phyloP scores from a whole-genome alignment of 768 basidiomycete genomes.

The Gelatoporia subvermispora region DNA sequence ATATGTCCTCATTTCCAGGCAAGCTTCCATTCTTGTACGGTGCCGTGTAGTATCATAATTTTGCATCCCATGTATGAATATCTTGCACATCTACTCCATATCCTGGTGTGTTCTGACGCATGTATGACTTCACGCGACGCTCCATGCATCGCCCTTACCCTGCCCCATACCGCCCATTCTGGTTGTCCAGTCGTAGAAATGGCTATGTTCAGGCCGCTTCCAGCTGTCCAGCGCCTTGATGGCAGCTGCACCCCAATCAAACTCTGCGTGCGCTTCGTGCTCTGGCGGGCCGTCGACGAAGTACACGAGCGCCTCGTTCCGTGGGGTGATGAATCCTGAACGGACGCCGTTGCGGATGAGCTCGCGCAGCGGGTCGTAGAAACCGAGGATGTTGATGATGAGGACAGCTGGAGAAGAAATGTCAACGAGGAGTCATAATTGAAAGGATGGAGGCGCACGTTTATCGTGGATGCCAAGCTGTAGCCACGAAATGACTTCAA shows the following conservation, averaged over 20 bases:
- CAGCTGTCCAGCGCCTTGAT: conserved; percentile 61
- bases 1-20: too few relatives aligned
- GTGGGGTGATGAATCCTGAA: conserved; percentile 68
- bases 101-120: too few relatives aligned
- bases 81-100: too few relatives aligned
- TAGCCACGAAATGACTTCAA: conserved; percentile 94
- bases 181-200: conserved; percentile 23
- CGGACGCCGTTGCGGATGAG: conserved; percentile 64
- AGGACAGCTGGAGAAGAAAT: conserved; percentile 61
- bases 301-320: conserved; percentile 56
- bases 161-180: conserved; percentile 13
- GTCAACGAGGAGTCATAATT: not conserved
- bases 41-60: too few relatives aligned
- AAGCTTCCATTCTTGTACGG: too few relatives aligned
- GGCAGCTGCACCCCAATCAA: conserved; percentile 76
- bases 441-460: conserved; percentile 41
- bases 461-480: conserved; percentile 85
- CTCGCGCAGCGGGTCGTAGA: conserved; percentile 76
- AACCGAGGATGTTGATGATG: conserved; percentile 79
- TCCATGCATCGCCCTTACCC: too few relatives aligned
- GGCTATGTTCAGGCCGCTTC: conserved; percentile 22
- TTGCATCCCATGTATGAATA: too few relatives aligned
- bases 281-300: conserved; percentile 73
- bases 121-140: too few relatives aligned
- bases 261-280: conserved; percentile 46